Evolutionary conservation across 192 early-diverging fungal species (phyloP).

Genomic region (Chytriomyces sp.): DNA sequence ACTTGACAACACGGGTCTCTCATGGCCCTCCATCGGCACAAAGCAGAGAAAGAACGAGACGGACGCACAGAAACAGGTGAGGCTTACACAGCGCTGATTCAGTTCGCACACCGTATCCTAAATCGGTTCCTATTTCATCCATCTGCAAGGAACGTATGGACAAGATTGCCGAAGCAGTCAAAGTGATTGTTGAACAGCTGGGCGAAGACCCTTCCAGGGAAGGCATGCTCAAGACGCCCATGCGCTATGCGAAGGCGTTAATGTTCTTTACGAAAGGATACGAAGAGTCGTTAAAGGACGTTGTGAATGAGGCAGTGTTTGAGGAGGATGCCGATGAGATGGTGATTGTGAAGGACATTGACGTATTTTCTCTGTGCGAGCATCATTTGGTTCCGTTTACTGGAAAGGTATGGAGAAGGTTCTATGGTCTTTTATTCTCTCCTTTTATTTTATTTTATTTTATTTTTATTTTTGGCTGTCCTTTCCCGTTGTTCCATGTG

Average conservation of each 20-base stretch:
- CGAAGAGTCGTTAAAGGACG: slow-evolving; percentile 84
- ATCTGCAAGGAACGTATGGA: slow-evolving; percentile 61
- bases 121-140: neutral
- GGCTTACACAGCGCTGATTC: neutral
- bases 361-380: slow-evolving; percentile 96
- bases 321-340: slow-evolving; percentile 99
- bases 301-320: slow-evolving; percentile 95
- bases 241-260: slow-evolving; percentile 95
- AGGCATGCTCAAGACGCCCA: slow-evolving; percentile 93
- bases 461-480: too few relatives aligned
- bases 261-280: slow-evolving; percentile 99
- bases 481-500: too few relatives aligned
- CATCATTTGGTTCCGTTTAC: slow-evolving; percentile 98
- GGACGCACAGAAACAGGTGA: slow-evolving; percentile 62
- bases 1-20: slow-evolving; percentile 48
- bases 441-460: too few relatives aligned
- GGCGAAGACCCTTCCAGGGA: slow-evolving; percentile 96
- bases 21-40: slow-evolving; percentile 74
- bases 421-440: too few relatives aligned
- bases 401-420: slow-evolving; percentile 74
- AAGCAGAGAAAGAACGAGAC: slow-evolving; percentile 79
- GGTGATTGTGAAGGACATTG: slow-evolving; percentile 98
- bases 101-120: neutral
- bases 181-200: slow-evolving; percentile 88
- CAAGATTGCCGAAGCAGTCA: slow-evolving; percentile 85